Base-by-base conservation (phyloP, 768 basidiomycete genomes). In the Pleurotus citrinopileatus region DNA sequence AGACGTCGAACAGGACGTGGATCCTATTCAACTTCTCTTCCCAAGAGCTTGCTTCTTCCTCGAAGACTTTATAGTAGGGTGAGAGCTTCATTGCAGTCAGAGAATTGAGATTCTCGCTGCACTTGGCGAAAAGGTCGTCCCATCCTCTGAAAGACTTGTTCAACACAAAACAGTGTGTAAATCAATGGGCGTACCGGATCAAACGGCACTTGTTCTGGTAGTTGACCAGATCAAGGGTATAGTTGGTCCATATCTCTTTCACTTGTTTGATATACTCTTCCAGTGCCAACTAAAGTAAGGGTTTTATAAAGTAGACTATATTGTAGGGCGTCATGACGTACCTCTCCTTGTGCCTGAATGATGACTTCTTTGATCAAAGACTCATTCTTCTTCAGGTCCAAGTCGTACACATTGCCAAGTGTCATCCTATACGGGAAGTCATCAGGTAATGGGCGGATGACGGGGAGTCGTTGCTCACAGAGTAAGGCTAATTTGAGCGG, bases 191-290 rank as follows among this genome's bases (percentile, higher is more conserved):
- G 27, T 61, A 91, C 86, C 85, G 82, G 59, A 99, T 98, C 22
- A 99, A 80, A 47, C 97, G 89, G 62, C 96, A 98, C 68, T 96
- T 99, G 69, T 94, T 98, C 76, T 98, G 97, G 66, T 98, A 99
- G 67, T 98, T 96, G 61, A 98, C 91, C 42, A 99, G 77, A 61
- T 98, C 97, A 47, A 99, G 78, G 1, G 94, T 91, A 65, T 98
- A 98, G 63, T 82, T 94, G 1, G 91, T 89, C 97, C 97, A 99
- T 1, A 82, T 91, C 71, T 98, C 97, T 68, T 94, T 94, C 65
- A 99, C 97, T 70, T 96, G 91, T 55, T 89, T 89, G 67, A 97
- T 88, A 67, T 94, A 97, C 65, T 95, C 94, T 67, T 97, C 94
- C 22, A 96, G 79, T 12, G 93, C 93, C 91, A 94, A 91, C 87